Base-by-base conservation (phyloP, 225 moss, liverwort and hornwort genomes). In the Physcomitrium patens region DNA sequence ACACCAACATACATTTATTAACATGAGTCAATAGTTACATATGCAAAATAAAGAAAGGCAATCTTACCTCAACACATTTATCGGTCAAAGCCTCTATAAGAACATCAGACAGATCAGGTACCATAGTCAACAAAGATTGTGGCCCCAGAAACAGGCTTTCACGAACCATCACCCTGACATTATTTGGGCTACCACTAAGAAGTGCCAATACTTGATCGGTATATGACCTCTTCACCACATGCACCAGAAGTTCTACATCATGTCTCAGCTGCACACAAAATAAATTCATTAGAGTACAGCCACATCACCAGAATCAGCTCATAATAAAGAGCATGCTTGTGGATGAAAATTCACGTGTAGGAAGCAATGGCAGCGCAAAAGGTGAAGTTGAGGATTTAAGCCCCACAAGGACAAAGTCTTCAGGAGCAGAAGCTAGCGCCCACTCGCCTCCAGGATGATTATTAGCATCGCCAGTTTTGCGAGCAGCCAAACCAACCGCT, bases 71-170 rank as follows among this genome's bases (percentile, higher is more conserved):
- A 27, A 90, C 89, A 83, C 95, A 95, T 72, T 91, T 91, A 68
- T 95, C 95, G 19, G 95, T 88, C 75, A 95, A 74, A 64, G 91
- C 91, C 76, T 93, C 95, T 55, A 91, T 95, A 52, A 93, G 82
- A 50, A 93, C 91, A 84, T 93, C 95, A 41, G 86, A 84, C 41
- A 95, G 77, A 55, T 85, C 76, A 72, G 91, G 93, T 50, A 91
- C 85, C 74, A 86, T 77, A 6, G 83, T 80, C 72, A 88, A 75
- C 71, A 95, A 77, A 19, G 83, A 57, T 65, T 93, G 80, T 71
- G 91, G 89, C 76, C 91, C 95, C 52, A 88, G 82, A 51, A 76
- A 65, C 68, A 95, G 79, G 76, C 95, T 93, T 65, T 84, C 83
- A 68, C 88, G 73, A 49, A 95, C 91, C 57, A 88, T 69, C 46